Conservation (phyloP, 2,329 filamentous ascomycete genomes). For the Colletotrichum siamense region DNA sequence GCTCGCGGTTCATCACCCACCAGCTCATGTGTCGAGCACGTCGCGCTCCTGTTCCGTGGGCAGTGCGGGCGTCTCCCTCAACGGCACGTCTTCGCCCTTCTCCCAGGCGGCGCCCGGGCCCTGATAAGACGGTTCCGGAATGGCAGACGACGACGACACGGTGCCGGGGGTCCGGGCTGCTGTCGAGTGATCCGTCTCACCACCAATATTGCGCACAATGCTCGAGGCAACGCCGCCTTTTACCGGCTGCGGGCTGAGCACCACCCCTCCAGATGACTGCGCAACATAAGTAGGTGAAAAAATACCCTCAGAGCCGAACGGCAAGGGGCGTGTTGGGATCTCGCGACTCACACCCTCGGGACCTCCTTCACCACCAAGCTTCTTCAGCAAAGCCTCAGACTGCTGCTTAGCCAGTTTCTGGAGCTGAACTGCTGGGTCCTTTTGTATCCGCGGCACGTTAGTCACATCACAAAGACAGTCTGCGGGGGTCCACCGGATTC, state of each 20-base stretch:
- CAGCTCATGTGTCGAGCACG: conserved; percentile 40
- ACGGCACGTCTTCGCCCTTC: conserved; percentile 49
- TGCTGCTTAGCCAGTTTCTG: conserved; percentile 73
- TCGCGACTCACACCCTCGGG: conserved; percentile 39
- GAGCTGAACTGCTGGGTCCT: conserved; percentile 75
- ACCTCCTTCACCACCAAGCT: conserved; percentile 44
- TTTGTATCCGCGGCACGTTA: conserved; percentile 55
- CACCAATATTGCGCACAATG: conserved; percentile 35
- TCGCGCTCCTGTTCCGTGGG: conserved; percentile 47
- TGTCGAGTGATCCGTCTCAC: conserved; percentile 17
- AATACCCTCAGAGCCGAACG: conserved; percentile 57
- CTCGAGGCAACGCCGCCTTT: conserved; percentile 43
- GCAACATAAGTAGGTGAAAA: conserved; percentile 50
- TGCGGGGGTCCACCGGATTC: conserved; percentile 50
- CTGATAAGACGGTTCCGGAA: conserved; percentile 51
- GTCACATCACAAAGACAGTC: conserved; percentile 62
- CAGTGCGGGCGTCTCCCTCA: conserved; percentile 38
- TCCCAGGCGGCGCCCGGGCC: conserved; percentile 58
- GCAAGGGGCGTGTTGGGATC: conserved; percentile 55
- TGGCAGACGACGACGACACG: conserved; percentile 22
- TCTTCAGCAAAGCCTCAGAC: conserved; percentile 64
- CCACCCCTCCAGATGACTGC: conserved; percentile 35
- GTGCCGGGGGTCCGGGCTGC: background rate
- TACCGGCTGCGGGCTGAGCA: conserved; percentile 47
- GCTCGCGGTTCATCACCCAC: background rate